These are phyloP conservation scores for Debaryomyces fabryi DNA, from an alignment of 1,139 yeast species.

Conservation along the genomic window DNA sequence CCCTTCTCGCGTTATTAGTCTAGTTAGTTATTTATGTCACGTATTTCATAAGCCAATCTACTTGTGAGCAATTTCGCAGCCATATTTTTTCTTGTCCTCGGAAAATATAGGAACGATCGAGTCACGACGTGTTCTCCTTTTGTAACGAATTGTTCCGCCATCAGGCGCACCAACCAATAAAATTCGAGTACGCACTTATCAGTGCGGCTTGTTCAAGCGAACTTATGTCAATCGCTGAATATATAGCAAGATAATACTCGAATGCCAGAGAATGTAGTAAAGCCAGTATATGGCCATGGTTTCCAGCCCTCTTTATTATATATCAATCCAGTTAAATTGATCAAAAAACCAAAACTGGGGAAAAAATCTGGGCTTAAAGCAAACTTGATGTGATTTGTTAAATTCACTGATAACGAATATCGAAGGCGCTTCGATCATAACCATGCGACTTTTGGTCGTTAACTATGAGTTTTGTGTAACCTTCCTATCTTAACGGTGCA, in stretches of 20 bases:
- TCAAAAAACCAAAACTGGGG: not conserved
- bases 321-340: not conserved
- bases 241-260: not conserved
- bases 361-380: not conserved
- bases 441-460: not conserved
- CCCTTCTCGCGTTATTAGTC: not conserved
- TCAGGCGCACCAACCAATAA: conserved; percentile 1
- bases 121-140: not conserved
- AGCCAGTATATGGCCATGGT: not conserved
- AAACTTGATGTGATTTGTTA: conserved; percentile 6
- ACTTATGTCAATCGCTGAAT: not conserved
- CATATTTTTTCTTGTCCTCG: not conserved
- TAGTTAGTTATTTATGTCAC: not conserved
- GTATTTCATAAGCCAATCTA: not conserved
- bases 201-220: conserved; percentile 4
- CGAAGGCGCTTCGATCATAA: conserved; percentile 4
- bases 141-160: not conserved
- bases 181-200: conserved; percentile 1
- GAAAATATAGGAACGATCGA: not conserved
- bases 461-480: conserved; percentile 7
- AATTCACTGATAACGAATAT: conserved; percentile 5
- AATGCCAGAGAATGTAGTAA: not conserved
- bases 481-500: conserved; percentile 6
- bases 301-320: not conserved
- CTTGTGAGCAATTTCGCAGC: conserved; percentile 2